Conservation (phyloP, 306 rosid species). For the Quillaja saponaria region DNA sequence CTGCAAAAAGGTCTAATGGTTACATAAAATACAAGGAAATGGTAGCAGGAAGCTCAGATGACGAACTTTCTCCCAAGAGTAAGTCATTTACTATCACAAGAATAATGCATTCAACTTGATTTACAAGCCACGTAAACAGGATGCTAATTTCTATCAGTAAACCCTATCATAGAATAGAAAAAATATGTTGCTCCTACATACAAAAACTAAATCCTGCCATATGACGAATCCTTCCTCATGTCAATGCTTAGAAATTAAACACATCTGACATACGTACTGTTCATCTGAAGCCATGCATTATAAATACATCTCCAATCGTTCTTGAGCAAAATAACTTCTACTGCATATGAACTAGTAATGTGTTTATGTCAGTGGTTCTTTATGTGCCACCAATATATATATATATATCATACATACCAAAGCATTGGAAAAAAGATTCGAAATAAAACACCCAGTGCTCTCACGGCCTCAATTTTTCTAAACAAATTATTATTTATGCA, state of each 20-base stretch:
- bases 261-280: no score
- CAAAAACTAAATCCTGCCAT: not conserved
- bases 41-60: conserved; percentile 62
- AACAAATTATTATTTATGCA: no score
- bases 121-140: not conserved
- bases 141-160: not conserved
- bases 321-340: no score
- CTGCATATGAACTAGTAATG: no score
- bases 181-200: not conserved
- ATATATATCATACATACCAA: no score
- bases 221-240: not conserved
- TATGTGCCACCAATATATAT: no score
- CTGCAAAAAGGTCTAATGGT: conserved; percentile 20
- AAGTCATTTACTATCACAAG: conserved; percentile 17
- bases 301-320: no score
- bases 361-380: no score
- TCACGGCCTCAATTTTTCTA: no score
- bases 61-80: conserved; percentile 40
- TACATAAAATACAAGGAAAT: conserved; percentile 53
- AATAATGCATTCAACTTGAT: not conserved
- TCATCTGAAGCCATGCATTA: no score
- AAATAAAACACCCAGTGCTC: no score
- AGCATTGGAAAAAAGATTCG: no score
- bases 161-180: not conserved
- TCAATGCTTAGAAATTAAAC: not conserved